Evolutionary conservation across 352 stramenopile genomes (phyloP), one percentile per base, ranked within the genome.

Genomic region (Discostella stelligera): DNA sequence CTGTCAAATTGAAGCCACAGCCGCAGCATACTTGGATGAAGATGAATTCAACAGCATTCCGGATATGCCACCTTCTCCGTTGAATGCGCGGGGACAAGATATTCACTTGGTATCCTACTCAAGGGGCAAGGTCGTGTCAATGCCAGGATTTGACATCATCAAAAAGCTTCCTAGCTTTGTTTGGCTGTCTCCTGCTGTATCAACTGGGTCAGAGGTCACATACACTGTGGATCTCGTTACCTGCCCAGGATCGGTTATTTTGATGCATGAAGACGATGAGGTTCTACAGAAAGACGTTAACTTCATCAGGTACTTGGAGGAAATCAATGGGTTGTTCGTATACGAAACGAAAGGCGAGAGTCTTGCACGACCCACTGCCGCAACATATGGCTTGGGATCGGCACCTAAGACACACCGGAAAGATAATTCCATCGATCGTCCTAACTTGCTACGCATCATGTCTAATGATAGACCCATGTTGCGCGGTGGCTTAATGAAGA

Each of bases 141-240:
- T 90, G 9, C 94, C 95, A 8, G 95, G 95, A 46, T 93, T 97
- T 46, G 84, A 92, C n/a, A 87, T 97, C 62, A 97, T 98, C 59
- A 92, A 95, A 59, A 87, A 89, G 56, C 90, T 98, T 67, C 94
- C 94, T 44, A 96, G 94, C 20, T 98, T 98, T 79, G 77, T 98
- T 7, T 95, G 94, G 70, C 91, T 97, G 66, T 95, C 97, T 37
- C 80, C 96, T 65, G 92, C 95, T 53, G 88, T 96, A 16, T 90
- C 89, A 13, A 76, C 90, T 23, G 95, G 95, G 18, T 91, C 95
- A 37, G 89, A 93, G 62, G 84, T 98, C 48, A 90, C 94, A 56
- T 96, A 94, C 74, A 98, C 95, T 0, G 91, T 97, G 55, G 95
- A 98, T 83, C 95, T 97, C 78, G 94, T 97, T 65, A 97, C 95